Evolutionary conservation across 2,329 filamentous ascomycete species (phyloP).

Genomic region (Beauveria sp.): DNA sequence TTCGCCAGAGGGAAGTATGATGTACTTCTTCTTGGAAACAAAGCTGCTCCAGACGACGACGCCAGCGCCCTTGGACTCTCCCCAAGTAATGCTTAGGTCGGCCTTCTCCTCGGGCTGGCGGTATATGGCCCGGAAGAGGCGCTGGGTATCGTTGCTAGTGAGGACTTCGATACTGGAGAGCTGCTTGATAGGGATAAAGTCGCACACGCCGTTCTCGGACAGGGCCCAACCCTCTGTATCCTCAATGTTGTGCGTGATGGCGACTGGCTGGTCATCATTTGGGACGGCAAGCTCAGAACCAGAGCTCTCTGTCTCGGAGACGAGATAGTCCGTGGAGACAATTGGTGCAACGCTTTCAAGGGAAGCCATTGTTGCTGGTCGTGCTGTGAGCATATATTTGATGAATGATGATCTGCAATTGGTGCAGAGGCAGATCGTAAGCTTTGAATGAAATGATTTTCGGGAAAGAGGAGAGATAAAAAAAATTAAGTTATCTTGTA

Average conservation of each 20-base stretch:
- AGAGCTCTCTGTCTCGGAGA: too few relatives aligned
- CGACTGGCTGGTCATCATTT: not conserved
- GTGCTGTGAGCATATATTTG: not conserved
- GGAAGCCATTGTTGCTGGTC: not conserved
- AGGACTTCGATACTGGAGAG: not conserved
- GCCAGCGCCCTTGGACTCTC: constrained; percentile 4
- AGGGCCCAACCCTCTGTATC: not conserved
- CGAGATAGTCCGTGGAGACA: too few relatives aligned
- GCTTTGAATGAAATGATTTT: too few relatives aligned
- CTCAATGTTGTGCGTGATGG: not conserved
- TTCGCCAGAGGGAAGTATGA: not conserved
- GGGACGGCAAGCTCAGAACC: too few relatives aligned
- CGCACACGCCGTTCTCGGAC: not conserved
- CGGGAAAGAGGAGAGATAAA: too few relatives aligned
- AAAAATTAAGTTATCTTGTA: too few relatives aligned
- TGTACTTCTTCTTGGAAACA: not conserved
- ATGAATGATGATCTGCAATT: too few relatives aligned
- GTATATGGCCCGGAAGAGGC: constrained; percentile 2
- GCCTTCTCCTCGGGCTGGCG: constrained; percentile 9
- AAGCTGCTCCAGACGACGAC: constrained; percentile 13
- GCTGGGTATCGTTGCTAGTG: accelerated
- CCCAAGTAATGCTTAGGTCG: constrained; percentile 14
- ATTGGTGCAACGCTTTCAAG: too few relatives aligned
- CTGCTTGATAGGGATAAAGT: not conserved
- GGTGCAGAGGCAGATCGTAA: too few relatives aligned